Base-by-base conservation (phyloP, 345 rosid genomes). In the Salix udensis region DNA sequence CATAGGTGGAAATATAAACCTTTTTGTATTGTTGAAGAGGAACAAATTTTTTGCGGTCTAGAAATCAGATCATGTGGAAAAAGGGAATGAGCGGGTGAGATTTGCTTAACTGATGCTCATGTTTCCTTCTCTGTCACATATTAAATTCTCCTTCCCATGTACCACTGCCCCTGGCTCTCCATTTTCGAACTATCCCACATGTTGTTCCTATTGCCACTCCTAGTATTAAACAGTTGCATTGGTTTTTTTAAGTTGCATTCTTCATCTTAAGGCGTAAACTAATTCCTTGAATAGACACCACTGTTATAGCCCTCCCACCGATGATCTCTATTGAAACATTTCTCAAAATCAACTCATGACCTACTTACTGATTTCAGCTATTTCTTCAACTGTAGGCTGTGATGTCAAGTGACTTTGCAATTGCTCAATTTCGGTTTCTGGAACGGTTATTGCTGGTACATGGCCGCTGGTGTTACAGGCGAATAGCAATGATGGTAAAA, bases 391-490 rank as follows among this genome's bases (percentile, higher is more conserved):
- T 77, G 68, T 90, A 92, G 97, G 98, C 98, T 36, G 98, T 87
- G 67, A 93, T 95, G 98, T 89, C 98, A 65, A 91, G 96, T 84
- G 98, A 93, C 87, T 93, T 89, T 84, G 78, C 98, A 28, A 95
- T 95, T 77, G 92, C 97, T 70, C 98, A 95, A 78, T 95, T 95
- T 80, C 85, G 82, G 26, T 95, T 81, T 86, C 81, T 95, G 60
- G 97, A 95, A 76, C 93, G 94, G 26, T 80, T 95, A 74, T 80
- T 95, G 30, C 84, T 95, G 42, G 98, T 95, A 53, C 98, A 95
- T 61, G 98, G 98, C 4, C 98, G 93, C 83, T 95, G 98, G 98
- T 95, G 98, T 78, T 93, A 95, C 84, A 87, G 98, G 84, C 81
- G 98, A 80, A 91, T 95, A 66, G 81, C 98, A 16, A 76, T 88